A percentile compares a stretch with the other conserved stretches of the same genome.
phyloP scores from a whole-genome alignment of 2,329 filamentous ascomycete genomes.

The Trichoderma asperellum region DNA sequence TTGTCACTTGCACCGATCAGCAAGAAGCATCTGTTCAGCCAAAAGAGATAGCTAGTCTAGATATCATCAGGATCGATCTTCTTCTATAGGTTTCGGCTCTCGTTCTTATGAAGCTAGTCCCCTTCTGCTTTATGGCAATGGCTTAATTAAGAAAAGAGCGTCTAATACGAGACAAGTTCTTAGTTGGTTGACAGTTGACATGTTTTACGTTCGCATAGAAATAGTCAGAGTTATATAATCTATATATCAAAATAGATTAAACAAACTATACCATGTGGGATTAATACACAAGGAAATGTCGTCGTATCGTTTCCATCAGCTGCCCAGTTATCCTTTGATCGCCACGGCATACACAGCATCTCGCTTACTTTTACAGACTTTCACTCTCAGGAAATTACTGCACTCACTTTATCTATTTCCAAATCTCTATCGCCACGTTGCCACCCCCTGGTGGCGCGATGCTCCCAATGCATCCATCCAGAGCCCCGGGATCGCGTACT shows the following conservation, averaged over 20 bases:
- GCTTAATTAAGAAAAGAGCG: background rate
- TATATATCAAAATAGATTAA: background rate
- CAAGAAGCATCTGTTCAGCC: background rate
- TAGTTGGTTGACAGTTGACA: background rate
- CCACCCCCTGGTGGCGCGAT: constrained; percentile 13
- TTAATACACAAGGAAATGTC: background rate
- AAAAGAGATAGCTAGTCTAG: background rate
- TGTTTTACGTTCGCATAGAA: background rate
- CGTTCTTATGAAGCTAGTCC: background rate
- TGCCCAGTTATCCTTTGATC: background rate
- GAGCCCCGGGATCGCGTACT: background rate
- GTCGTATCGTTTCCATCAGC: background rate
- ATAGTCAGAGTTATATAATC: background rate
- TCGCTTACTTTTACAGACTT: background rate
- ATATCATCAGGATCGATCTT: background rate
- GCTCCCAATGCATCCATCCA: background rate
- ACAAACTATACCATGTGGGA: background rate
- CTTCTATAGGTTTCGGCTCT: background rate
- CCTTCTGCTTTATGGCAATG: background rate
- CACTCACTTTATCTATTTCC: background rate
- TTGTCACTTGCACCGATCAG: background rate
- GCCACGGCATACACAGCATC: background rate
- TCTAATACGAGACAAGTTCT: background rate
- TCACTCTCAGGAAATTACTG: background rate
- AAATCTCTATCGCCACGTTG: constrained; percentile 2